A percentile compares a stretch with the other conserved stretches of the same genome.
These are phyloP conservation scores for Lobosporangium transversale DNA, from an alignment of 192 early-diverging fungal genomes.

Conservation along the genomic window DNA sequence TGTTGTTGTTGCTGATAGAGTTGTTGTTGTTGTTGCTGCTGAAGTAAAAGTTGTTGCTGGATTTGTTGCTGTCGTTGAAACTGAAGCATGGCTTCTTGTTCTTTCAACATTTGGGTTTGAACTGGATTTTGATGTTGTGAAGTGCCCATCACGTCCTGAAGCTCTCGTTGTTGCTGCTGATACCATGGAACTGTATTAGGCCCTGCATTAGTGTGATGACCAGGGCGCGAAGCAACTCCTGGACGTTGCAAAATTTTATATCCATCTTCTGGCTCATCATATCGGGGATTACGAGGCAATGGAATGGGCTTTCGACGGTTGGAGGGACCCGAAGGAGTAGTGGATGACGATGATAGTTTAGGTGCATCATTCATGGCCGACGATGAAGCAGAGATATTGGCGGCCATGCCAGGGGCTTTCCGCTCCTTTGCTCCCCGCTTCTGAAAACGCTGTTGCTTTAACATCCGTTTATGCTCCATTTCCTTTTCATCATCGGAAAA, in stretches of 20 bases:
- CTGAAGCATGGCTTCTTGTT: conserved; percentile 15
- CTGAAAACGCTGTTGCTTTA: conserved; percentile 59
- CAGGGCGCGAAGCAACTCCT: conserved; percentile 9
- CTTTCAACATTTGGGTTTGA: conserved; percentile 15
- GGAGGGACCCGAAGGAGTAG: not conserved
- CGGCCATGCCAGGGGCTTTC: conserved; percentile 1
- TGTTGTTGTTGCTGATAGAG: conserved; percentile 35
- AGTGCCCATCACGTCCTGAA: conserved; percentile 41
- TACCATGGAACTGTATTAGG: conserved; percentile 42
- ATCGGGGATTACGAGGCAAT: conserved; percentile 22
- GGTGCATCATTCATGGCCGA: conserved; percentile 9
- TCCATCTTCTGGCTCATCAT: conserved; percentile 32
- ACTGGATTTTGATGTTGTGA: conserved; percentile 27
- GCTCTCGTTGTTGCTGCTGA: conserved; percentile 39
- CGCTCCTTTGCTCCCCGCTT: conserved; percentile 30
- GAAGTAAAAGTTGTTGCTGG: conserved; percentile 30
- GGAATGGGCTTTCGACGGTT: conserved; percentile 20
- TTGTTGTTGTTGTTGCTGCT: conserved; percentile 40
- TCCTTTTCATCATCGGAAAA: conserved; percentile 98
- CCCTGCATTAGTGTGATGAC: not conserved
- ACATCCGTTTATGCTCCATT: conserved; percentile 58
- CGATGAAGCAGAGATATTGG: conserved; percentile 23
- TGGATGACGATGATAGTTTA: not conserved
- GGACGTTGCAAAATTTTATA: conserved; percentile 45
- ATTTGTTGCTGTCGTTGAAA: conserved; percentile 49